Conservation (phyloP, 1,284 basidiomycete species). For the Austroboletus rostrupii region DNA sequence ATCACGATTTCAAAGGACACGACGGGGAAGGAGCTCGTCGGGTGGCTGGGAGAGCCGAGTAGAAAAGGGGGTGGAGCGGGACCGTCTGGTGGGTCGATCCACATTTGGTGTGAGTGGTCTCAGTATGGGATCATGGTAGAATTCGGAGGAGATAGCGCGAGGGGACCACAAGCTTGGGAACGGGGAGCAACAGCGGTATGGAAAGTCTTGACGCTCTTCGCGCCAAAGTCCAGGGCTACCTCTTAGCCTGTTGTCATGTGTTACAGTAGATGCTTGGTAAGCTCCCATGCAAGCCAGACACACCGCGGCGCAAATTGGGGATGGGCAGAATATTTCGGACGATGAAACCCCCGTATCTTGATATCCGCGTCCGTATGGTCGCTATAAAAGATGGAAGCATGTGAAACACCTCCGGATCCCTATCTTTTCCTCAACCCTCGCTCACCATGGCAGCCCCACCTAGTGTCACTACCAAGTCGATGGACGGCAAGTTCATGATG, state of each 20-base stretch:
- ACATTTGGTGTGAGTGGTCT: slow-evolving; percentile 91
- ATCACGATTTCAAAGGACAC: slow-evolving; percentile 49
- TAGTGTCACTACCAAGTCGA: slow-evolving; percentile 40
- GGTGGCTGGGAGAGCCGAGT: slow-evolving; percentile 73
- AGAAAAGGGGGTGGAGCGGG: slow-evolving; percentile 84
- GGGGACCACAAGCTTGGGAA: slow-evolving; percentile 81
- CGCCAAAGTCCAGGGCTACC: slow-evolving; percentile 22
- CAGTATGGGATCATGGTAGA: slow-evolving; percentile 77
- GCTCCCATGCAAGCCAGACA: no score
- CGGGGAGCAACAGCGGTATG: slow-evolving; percentile 75
- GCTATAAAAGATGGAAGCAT: slow-evolving; percentile 10
- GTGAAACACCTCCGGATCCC: not conserved
- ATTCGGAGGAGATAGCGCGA: slow-evolving; percentile 72
- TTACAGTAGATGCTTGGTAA: no score
- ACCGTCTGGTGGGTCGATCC: slow-evolving; percentile 77
- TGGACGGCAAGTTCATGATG: slow-evolving; percentile 42
- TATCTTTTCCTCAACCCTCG: not conserved
- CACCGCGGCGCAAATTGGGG: no score
- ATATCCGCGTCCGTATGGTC: not conserved
- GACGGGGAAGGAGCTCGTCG: slow-evolving; percentile 75
- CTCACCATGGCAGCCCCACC: slow-evolving; percentile 46
- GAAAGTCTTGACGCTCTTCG: slow-evolving; percentile 70
- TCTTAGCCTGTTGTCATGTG: no score
- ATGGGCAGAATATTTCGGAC: no score
- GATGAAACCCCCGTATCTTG: not conserved